These are phyloP conservation scores for Leptographium wingfieldii DNA, from an alignment of 2,329 filamentous ascomycete genomes.

Conservation along the genomic window DNA sequence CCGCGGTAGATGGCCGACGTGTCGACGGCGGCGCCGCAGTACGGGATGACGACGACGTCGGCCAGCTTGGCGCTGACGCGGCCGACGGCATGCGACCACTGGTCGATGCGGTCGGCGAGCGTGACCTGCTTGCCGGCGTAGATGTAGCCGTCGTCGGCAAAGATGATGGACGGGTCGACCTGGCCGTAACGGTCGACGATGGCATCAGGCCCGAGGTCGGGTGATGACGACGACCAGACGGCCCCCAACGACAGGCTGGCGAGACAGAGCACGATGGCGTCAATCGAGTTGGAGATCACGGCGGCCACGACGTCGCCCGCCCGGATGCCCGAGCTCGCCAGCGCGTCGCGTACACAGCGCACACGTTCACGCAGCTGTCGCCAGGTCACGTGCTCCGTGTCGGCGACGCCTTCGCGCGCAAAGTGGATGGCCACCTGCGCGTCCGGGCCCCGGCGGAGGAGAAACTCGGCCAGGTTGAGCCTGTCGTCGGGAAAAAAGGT, in stretches of 20 bases:
- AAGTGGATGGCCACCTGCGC: conserved; percentile 32
- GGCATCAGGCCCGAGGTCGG: conserved; percentile 9
- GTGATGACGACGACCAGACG: conserved; percentile 8
- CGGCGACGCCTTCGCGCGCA: conserved; percentile 33
- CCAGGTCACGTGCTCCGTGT: conserved; percentile 14
- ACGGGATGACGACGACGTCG: conserved; percentile 3
- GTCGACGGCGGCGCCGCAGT: not conserved
- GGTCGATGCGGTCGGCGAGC: not conserved
- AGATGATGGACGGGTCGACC: conserved; percentile 7
- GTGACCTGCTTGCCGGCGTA: conserved; percentile 5
- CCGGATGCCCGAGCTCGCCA: not conserved
- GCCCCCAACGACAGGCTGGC: conserved; percentile 8
- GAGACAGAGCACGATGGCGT: conserved; percentile 7
- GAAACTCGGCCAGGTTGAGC: conserved; percentile 5
- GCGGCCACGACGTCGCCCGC: conserved; percentile 7
- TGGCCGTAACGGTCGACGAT: conserved; percentile 9
- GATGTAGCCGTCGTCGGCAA: conserved; percentile 5
- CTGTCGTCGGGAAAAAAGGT: conserved; percentile 4
- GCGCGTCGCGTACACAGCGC: not conserved
- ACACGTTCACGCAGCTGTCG: conserved; percentile 1
- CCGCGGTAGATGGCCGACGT: not conserved
- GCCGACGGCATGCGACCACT: conserved; percentile 3
- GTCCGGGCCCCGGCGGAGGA: conserved; percentile 2
- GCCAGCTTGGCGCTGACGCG: not conserved
- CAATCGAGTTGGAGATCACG: conserved; percentile 7